These are phyloP conservation scores for Akanthomyces uredinophilus DNA, from an alignment of 2,329 filamentous ascomycete genomes.

Conservation along the genomic window DNA sequence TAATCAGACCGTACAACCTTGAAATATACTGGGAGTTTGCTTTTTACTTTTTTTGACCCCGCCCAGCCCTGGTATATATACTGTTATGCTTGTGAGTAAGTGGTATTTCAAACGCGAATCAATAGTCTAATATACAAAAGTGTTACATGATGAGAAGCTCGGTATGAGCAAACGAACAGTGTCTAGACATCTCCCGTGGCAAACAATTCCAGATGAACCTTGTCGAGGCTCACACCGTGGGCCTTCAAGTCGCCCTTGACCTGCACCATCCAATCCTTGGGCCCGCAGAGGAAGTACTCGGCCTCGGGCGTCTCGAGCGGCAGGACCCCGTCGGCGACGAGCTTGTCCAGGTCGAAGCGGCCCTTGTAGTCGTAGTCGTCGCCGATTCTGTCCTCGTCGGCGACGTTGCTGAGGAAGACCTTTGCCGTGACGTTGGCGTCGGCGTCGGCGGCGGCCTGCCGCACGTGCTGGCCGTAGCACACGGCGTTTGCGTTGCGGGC, in stretches of 20 bases:
- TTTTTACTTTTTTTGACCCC: neutral
- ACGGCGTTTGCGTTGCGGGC: conserved; percentile 45
- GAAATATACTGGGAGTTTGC: conserved; percentile 11
- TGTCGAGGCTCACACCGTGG: conserved; percentile 47
- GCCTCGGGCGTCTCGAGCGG: conserved; percentile 47
- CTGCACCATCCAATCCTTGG: conserved; percentile 60
- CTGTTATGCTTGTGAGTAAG: neutral
- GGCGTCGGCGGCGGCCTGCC: conserved; percentile 30
- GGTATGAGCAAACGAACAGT: no score
- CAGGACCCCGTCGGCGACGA: conserved; percentile 46
- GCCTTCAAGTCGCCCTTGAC: conserved; percentile 44
- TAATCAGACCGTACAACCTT: conserved; percentile 5
- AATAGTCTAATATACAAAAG: neutral
- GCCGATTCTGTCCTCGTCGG: conserved; percentile 37
- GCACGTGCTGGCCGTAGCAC: conserved; percentile 51
- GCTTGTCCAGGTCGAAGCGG: conserved; percentile 48
- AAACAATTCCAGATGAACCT: conserved; percentile 62
- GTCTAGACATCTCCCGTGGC: conserved; percentile 43
- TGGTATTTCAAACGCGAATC: neutral
- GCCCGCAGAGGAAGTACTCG: conserved; percentile 66
- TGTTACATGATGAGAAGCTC: neutral
- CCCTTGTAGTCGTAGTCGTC: conserved; percentile 53
- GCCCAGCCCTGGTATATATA: no score
- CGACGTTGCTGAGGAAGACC: conserved; percentile 50
- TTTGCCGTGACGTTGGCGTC: conserved; percentile 23